phyloP scores from a whole-genome alignment of 1,284 basidiomycete genomes.

The Coriolopsis trogii region DNA sequence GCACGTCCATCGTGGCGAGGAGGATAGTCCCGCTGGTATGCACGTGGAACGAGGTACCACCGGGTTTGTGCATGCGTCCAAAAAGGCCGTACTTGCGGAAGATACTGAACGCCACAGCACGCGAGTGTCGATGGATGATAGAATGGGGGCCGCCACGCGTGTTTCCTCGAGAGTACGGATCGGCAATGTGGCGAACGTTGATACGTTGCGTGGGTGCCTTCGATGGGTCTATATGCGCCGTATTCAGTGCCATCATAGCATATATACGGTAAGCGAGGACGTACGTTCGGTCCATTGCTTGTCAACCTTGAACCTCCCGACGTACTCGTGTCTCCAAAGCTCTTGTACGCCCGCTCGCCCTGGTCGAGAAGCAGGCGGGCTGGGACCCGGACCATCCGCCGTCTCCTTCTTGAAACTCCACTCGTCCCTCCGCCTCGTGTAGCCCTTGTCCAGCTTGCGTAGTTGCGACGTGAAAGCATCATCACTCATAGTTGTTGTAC shows the following conservation, averaged over 20 bases:
- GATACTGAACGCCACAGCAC: constrained; percentile 74
- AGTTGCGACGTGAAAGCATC: constrained; percentile 63
- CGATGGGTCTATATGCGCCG: constrained; percentile 46
- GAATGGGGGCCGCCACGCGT: constrained; percentile 58
- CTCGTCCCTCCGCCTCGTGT: constrained; percentile 45
- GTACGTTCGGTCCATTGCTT: constrained; percentile 50
- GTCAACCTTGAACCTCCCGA: constrained; percentile 67
- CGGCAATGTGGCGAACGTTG: constrained; percentile 57
- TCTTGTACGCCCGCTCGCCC: constrained; percentile 54
- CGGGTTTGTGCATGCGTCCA: constrained; percentile 21
- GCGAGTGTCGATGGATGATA: constrained; percentile 79
- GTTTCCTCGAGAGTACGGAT: constrained; percentile 45
- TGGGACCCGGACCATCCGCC: constrained; percentile 41
- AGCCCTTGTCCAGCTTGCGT: constrained; percentile 49
- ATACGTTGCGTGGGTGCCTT: constrained; percentile 71
- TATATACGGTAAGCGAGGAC: constrained; percentile 28
- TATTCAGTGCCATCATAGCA: neutral
- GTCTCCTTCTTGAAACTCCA: constrained; percentile 70
- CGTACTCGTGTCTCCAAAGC: constrained; percentile 66
- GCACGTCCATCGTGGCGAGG: constrained; percentile 70
- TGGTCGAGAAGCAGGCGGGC: constrained; percentile 23
- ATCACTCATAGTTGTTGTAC: constrained; percentile 49
- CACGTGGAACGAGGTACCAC: constrained; percentile 35
- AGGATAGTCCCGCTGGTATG: constrained; percentile 55
- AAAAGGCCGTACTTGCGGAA: constrained; percentile 61